These are phyloP conservation scores for Salvia hispanica DNA, from an alignment of 257 asterid species.

Conservation along the genomic window DNA sequence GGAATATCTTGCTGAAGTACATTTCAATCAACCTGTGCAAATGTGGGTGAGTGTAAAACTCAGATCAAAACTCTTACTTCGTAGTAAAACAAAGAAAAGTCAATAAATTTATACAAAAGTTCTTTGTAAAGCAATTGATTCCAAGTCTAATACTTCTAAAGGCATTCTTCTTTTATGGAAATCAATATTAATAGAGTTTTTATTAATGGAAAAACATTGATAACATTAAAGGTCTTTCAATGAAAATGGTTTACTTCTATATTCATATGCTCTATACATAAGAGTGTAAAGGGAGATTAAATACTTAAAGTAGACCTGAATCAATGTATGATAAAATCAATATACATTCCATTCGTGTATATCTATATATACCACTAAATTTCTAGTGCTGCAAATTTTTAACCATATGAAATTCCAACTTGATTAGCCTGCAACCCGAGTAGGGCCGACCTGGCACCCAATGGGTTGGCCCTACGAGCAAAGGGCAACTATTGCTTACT, in stretches of 20 bases:
- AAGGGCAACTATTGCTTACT: no score
- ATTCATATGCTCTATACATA: neutral
- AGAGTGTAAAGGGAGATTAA: neutral
- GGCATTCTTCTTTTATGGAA: neutral
- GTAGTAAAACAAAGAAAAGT: constrained; percentile 19
- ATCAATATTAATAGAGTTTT: constrained; percentile 5
- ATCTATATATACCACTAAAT: neutral
- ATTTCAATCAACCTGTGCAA: constrained; percentile 89
- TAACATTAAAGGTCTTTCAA: neutral
- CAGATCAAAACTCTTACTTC: constrained; percentile 7
- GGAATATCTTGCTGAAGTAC: constrained; percentile 96
- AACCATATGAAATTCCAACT: neutral
- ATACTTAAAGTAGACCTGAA: neutral
- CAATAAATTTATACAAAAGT: neutral
- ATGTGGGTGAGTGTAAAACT: constrained; percentile 86
- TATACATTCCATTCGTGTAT: neutral
- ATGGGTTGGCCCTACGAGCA: no score
- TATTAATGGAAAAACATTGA: neutral
- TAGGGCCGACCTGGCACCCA: neutral
- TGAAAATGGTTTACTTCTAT: constrained; percentile 3
- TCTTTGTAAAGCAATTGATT: constrained; percentile 11
- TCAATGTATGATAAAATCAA: neutral
- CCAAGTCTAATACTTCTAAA: constrained; percentile 1
- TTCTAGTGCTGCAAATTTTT: no score
- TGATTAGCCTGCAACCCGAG: no score